Evolutionary conservation across 2,329 filamentous ascomycete species (phyloP), one percentile per base, ranked within the genome.

Genomic region (Venturia pyrina): DNA sequence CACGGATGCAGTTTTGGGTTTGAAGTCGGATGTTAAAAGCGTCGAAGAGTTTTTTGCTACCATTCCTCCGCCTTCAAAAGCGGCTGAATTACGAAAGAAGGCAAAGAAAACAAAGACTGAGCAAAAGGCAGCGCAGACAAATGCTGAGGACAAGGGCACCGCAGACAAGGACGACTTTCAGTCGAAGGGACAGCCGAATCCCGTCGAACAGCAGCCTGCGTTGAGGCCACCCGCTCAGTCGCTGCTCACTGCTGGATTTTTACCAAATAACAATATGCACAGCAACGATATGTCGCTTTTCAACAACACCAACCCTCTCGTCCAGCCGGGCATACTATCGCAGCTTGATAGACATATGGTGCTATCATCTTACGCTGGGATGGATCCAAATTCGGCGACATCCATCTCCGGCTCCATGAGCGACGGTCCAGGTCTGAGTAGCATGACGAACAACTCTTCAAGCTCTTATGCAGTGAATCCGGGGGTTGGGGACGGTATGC

Each of bases 11-110:
- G 91, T 95, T 1, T 83, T 97, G 69, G 90, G 92, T 24, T 90
- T 96, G 71, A 93, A 93, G 73, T 87, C 90, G 2, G 90, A 96
- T 73, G 80, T 96, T n/a, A 90, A 95, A 72, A 96, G 91, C 4
- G 92, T 97, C 0, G 93, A 96, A 72, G 92, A 98, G 70, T 97
- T 96, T 78, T 93, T 98, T 73, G 89, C 90, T 6, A 90, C 87
- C 62, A 80, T 96, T 46, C 89, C 88, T 0, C 88, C 89, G 15
- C 83, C 82, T 0, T 81, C 76, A 7, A 78, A 78, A 66, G 73
- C 78, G 8, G 77, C 77, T 19, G 71, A 78, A 7, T 75, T 77
- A n/a, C 85, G 69, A 77, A 85, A 74, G 79, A 78, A 73, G 76
- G 78, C 62, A 79, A 86, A 73, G 69, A 75, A 74, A 66, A 75